Percentiles rank a stretch among this genome's conserved stretches.
phyloP scores from a whole-genome alignment of 345 rosid genomes.

The Arabidopsis thaliana region DNA sequence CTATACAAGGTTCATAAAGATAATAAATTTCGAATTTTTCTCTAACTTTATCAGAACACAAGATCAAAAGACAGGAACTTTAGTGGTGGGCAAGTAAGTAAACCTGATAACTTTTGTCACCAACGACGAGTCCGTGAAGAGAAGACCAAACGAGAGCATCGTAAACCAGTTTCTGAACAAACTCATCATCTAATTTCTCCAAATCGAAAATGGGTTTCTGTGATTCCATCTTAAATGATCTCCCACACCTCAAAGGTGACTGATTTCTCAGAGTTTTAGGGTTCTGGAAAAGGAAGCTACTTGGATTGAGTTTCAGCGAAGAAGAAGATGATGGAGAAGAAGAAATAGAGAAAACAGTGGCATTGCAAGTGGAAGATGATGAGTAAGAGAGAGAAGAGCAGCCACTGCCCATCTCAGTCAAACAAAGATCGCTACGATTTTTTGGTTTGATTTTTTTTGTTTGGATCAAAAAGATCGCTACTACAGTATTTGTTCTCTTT shows the following conservation, averaged over 20 bases:
- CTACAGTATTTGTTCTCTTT: too few relatives aligned
- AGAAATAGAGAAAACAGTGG: slow-evolving; percentile 28
- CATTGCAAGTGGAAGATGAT: slow-evolving; percentile 20
- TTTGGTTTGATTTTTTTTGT: too few relatives aligned
- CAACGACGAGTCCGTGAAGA: slow-evolving; percentile 93
- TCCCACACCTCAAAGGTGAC: slow-evolving; percentile 50
- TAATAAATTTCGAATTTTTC: neutral
- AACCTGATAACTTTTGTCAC: slow-evolving; percentile 73
- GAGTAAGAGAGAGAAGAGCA: slow-evolving; percentile 49
- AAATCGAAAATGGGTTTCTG: slow-evolving; percentile 54
- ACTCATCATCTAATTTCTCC: slow-evolving; percentile 55
- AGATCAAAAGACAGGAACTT: slow-evolving; percentile 21
- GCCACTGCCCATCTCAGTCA: slow-evolving; percentile 58
- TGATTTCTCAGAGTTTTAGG: slow-evolving; percentile 31
- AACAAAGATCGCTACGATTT: slow-evolving; percentile 28
- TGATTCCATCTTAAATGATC: slow-evolving; percentile 53
- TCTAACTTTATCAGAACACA: neutral
- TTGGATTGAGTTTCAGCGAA: slow-evolving; percentile 38
- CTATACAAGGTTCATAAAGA: neutral
- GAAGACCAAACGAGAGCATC: slow-evolving; percentile 99
- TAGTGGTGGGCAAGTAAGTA: slow-evolving; percentile 19
- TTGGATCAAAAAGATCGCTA: too few relatives aligned
- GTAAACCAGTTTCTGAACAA: slow-evolving; percentile 71
- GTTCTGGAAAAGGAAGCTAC: slow-evolving; percentile 35
- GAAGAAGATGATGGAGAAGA: slow-evolving; percentile 28